Evolutionary conservation across 371 early-diverging fungal species (phyloP).

Genomic region (Fennellomyces sp.): DNA sequence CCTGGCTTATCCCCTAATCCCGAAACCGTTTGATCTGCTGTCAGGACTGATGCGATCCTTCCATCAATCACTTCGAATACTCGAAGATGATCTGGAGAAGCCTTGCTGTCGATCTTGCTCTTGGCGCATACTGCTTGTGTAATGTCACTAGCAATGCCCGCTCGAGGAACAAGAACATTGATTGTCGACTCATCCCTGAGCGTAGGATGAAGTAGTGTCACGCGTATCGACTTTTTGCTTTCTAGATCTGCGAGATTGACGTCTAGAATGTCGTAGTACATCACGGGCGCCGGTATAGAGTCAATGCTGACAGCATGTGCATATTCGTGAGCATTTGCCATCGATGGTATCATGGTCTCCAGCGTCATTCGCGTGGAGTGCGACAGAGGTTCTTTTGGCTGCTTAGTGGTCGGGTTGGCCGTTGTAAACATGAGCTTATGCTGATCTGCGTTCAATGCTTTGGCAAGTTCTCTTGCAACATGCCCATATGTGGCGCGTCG

Average conservation of each 20-base stretch:
- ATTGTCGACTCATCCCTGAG: constrained; percentile 25
- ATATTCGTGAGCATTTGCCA: constrained; percentile 17
- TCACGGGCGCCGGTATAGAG: constrained; percentile 19
- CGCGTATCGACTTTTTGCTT: constrained; percentile 58
- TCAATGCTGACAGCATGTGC: constrained; percentile 17
- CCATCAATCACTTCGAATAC: constrained; percentile 46
- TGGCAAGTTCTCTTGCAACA: constrained; percentile 26
- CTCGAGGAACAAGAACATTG: constrained; percentile 60
- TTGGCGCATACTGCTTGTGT: constrained; percentile 65
- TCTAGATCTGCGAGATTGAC: constrained; percentile 77
- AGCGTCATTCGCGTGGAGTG: constrained; percentile 11
- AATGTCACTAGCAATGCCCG: constrained; percentile 59
- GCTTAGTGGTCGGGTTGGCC: constrained; percentile 23
- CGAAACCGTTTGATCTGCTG: constrained; percentile 41
- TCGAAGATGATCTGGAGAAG: constrained; percentile 28
- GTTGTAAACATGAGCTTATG: constrained; percentile 26
- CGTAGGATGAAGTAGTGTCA: constrained; percentile 52
- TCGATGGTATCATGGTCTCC: constrained; percentile 15
- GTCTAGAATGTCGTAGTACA: constrained; percentile 82
- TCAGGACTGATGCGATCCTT: constrained; percentile 39
- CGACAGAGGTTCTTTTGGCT: constrained; percentile 19
- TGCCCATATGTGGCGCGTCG: constrained; percentile 18
- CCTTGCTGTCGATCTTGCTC: constrained; percentile 34
- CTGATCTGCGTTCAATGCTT: constrained; percentile 19
- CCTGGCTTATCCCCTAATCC: constrained; percentile 31